Evolutionary conservation across 768 basidiomycete species (phyloP).

Genomic region (Rhodocollybia butyracea): DNA sequence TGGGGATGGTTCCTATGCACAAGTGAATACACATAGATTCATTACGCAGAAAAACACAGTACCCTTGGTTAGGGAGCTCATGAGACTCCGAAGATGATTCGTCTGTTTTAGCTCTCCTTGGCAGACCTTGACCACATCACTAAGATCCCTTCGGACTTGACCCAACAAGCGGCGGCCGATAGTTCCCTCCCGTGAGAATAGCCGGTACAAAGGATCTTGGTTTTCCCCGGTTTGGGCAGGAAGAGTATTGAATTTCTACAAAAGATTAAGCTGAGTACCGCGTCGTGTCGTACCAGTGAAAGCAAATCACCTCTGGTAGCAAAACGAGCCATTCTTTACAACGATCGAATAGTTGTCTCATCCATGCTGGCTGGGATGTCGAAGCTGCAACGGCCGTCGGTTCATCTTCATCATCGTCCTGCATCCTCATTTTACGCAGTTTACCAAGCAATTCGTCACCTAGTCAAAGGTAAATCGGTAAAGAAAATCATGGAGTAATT

Average conservation of each 20-base stretch:
- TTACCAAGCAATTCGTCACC: slow-evolving; percentile 82
- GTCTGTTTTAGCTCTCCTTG: slow-evolving; percentile 90
- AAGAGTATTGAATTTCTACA: slow-evolving; percentile 61
- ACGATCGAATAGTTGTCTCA: slow-evolving; percentile 79
- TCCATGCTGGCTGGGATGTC: slow-evolving; percentile 83
- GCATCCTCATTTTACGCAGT: slow-evolving; percentile 88
- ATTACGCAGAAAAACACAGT: not conserved
- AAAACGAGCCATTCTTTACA: slow-evolving; percentile 80
- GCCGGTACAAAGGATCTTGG: slow-evolving; percentile 81
- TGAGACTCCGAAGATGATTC: slow-evolving; percentile 88
- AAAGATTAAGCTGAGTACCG: slow-evolving; percentile 4
- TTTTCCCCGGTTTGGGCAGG: slow-evolving; percentile 65
- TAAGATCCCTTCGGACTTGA: slow-evolving; percentile 77
- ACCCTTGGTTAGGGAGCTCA: slow-evolving; percentile 92
- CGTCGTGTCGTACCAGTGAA: not conserved
- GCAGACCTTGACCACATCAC: slow-evolving; percentile 80
- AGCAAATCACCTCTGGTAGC: slow-evolving; percentile 60
- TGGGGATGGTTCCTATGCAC: slow-evolving; percentile 74
- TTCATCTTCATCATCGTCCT: slow-evolving; percentile 84
- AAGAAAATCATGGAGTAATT: not conserved
- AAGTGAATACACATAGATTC: slow-evolving; percentile 10
- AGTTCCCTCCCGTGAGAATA: slow-evolving; percentile 84
- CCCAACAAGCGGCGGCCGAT: slow-evolving; percentile 79
- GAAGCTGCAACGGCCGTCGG: slow-evolving; percentile 47
- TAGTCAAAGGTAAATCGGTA: slow-evolving; percentile 24